These are phyloP conservation scores for Suhomyces faveliae DNA, from an alignment of 805 yeast species.

Conservation along the genomic window DNA sequence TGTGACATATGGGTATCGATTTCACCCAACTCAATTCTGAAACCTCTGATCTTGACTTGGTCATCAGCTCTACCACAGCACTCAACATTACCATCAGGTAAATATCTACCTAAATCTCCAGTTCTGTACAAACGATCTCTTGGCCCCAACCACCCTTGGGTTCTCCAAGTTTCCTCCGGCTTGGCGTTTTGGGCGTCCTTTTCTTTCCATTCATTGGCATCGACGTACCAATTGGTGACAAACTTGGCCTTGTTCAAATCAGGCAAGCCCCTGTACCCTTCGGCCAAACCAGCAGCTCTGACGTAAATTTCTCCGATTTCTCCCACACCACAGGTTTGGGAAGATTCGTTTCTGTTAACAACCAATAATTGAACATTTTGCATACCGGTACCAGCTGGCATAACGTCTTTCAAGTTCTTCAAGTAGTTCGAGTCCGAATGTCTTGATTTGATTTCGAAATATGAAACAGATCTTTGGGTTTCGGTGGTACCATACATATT, in stretches of 20 bases:
- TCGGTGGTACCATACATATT: constrained; percentile 99
- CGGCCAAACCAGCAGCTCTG: constrained; percentile 97
- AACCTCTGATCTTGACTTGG: constrained; percentile 97
- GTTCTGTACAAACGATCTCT: constrained; percentile 95
- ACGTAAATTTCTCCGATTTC: constrained; percentile 99
- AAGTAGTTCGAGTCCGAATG: constrained; percentile 67
- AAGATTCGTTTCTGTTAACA: constrained; percentile 84
- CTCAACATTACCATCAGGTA: constrained; percentile 97
- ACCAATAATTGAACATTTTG: constrained; percentile 88
- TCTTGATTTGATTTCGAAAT: constrained; percentile 80
- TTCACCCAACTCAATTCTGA: constrained; percentile 97
- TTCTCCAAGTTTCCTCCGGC: constrained; percentile 61
- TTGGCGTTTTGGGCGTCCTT: constrained; percentile 48
- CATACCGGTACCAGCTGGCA: constrained; percentile 99
- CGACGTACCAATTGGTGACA: constrained; percentile 86
- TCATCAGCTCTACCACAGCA: constrained; percentile 99
- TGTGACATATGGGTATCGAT: constrained; percentile 96
- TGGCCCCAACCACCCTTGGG: constrained; percentile 82
- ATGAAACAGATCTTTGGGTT: constrained; percentile 97
- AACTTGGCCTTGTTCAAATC: constrained; percentile 87
- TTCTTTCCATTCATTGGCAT: constrained; percentile 59
- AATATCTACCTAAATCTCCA: constrained; percentile 94
- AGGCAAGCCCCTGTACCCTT: constrained; percentile 90
- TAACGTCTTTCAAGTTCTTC: constrained; percentile 83
- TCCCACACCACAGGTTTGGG: constrained; percentile 96